Conservation (phyloP, 2,329 filamentous ascomycete species). For the Exserohilum turcica region DNA sequence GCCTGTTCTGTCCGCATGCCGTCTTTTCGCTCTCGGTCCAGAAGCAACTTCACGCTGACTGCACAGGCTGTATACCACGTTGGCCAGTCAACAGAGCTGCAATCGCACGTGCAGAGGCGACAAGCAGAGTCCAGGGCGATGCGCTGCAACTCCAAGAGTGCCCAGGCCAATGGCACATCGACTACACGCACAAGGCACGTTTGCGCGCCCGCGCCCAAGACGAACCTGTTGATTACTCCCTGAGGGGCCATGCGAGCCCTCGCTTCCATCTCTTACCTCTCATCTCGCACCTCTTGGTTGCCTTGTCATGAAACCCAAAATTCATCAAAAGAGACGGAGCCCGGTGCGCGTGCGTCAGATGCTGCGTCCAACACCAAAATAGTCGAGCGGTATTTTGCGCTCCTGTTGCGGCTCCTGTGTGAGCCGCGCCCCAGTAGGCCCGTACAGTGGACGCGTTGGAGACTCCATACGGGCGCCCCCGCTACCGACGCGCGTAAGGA, state of each 20-base stretch:
- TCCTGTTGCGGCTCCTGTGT: not conserved
- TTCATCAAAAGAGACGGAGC: slow-evolving; percentile 11
- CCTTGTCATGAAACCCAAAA: not conserved
- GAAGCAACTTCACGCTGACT: not conserved
- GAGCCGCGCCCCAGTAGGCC: not conserved
- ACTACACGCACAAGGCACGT: slow-evolving; percentile 2
- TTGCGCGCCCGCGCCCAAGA: not conserved
- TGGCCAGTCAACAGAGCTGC: not conserved
- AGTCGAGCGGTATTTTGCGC: not conserved
- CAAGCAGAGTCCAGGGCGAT: not conserved
- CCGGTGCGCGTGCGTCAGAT: not conserved
- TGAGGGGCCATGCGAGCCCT: not conserved
- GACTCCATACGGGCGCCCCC: not conserved
- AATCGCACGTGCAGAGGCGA: not conserved
- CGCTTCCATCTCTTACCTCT: not conserved
- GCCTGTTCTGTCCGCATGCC: not conserved
- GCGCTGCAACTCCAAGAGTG: slow-evolving; percentile 8
- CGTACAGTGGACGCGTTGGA: not conserved
- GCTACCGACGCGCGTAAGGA: not conserved
- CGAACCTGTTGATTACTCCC: not conserved
- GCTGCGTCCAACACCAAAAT: slow-evolving; percentile 1
- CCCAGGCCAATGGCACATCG: slow-evolving; percentile 1
- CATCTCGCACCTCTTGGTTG: not conserved
- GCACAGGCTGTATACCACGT: not conserved
- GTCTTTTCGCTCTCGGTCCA: not conserved